phyloP scores from a whole-genome alignment of 768 basidiomycete species.

The Psilocybe subaeruginosa region DNA sequence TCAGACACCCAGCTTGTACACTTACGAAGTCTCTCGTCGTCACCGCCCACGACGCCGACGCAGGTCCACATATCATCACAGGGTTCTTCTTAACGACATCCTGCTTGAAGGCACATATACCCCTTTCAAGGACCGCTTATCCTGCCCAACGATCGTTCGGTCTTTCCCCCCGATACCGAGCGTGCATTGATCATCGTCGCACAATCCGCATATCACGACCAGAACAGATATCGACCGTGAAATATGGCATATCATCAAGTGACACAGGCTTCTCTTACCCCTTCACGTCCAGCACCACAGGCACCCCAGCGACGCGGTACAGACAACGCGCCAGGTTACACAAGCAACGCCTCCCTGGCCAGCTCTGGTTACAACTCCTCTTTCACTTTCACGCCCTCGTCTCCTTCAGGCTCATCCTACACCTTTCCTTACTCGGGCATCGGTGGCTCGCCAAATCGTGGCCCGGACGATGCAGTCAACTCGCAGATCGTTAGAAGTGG shows the following conservation, averaged over 20 bases:
- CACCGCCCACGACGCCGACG: constrained; percentile 17
- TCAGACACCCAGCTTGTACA: constrained; percentile 14
- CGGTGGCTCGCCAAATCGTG: constrained; percentile 75
- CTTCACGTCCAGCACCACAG: constrained; percentile 77
- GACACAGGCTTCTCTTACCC: constrained; percentile 63
- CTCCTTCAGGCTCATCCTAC: constrained; percentile 64
- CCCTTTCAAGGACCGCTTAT: constrained; percentile 8
- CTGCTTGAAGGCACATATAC: constrained; percentile 7
- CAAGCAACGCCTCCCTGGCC: constrained; percentile 44
- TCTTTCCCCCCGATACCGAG: constrained; percentile 15
- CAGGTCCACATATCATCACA: not conserved
- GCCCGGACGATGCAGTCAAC: constrained; percentile 33
- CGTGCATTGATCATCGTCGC: constrained; percentile 16
- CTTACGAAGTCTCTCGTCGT: constrained; percentile 9
- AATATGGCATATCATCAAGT: constrained; percentile 42
- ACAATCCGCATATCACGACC: constrained; percentile 10
- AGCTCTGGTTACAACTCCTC: constrained; percentile 62
- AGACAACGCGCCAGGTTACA: constrained; percentile 40
- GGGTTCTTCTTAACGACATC: not conserved
- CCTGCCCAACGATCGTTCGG: constrained; percentile 14
- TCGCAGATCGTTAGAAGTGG: constrained; percentile 67
- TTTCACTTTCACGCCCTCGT: constrained; percentile 52
- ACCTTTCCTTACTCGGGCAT: constrained; percentile 76
- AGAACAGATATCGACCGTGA: not conserved
- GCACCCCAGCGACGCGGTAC: constrained; percentile 57